A percentile compares a stretch with the other conserved stretches of the same genome.
phyloP scores from a whole-genome alignment of 2,329 filamentous ascomycete genomes.

The Aspergillus quadricinctus region DNA sequence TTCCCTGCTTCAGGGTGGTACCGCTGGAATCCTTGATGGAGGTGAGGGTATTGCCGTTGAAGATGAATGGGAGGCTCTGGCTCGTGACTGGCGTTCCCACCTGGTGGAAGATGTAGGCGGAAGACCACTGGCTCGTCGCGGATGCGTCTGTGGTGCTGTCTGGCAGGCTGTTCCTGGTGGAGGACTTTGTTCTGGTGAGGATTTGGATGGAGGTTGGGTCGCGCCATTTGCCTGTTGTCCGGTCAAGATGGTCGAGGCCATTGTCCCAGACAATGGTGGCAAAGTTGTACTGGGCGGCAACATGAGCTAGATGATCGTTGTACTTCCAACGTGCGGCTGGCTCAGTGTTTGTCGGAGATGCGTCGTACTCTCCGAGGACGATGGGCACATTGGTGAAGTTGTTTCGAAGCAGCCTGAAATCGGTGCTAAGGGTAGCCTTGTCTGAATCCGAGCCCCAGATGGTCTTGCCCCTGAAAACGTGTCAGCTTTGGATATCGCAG shows the following conservation, averaged over 20 bases:
- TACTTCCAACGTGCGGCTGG: constrained; percentile 56
- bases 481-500: constrained; percentile 33
- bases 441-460: constrained; percentile 56
- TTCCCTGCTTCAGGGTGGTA: constrained; percentile 30
- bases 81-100: constrained; percentile 42
- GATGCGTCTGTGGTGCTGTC: constrained; percentile 49
- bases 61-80: constrained; percentile 46
- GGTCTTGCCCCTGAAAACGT: constrained; percentile 53
- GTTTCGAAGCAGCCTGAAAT: constrained; percentile 48
- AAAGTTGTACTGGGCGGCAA: constrained; percentile 48
- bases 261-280: constrained; percentile 58
- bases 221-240: constrained; percentile 46
- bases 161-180: constrained; percentile 47
- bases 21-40: constrained; percentile 38
- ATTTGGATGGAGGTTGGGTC: constrained; percentile 49
- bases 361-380: constrained; percentile 56
- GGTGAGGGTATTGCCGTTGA: constrained; percentile 53
- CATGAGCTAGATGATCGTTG: constrained; percentile 51
- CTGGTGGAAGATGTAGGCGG: constrained; percentile 54
- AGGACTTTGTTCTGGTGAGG: constrained; percentile 42
- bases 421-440: constrained; percentile 46
- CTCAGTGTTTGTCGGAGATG: constrained; percentile 49
- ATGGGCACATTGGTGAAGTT: constrained; percentile 56
- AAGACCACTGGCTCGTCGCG: constrained; percentile 45
- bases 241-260: constrained; percentile 52